Evolutionary conservation across 108 stramenopile genomes (phyloP).

Genomic region (Cylindrotheca closterium): DNA sequence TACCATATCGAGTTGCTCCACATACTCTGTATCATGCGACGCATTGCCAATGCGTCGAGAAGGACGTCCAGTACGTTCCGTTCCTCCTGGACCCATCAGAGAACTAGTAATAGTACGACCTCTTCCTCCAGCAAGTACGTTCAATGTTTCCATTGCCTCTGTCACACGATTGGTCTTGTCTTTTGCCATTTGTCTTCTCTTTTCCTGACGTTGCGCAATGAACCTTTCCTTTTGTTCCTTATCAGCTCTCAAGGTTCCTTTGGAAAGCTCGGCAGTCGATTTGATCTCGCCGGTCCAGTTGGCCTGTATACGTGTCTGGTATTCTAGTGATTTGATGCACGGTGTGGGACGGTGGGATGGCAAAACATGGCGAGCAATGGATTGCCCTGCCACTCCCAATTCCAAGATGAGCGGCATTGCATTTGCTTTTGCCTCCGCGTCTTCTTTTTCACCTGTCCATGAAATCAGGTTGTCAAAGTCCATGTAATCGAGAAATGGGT

Average conservation of each 20-base stretch:
- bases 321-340: slow-evolving; percentile 55
- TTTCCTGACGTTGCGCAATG: slow-evolving; percentile 71
- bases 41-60: slow-evolving; percentile 47
- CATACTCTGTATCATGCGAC: slow-evolving; percentile 74
- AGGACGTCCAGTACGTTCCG: slow-evolving; percentile 84
- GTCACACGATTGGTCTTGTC: slow-evolving; percentile 86
- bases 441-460: slow-evolving; percentile 66
- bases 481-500: slow-evolving; percentile 76
- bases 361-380: slow-evolving; percentile 63
- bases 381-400: slow-evolving; percentile 73
- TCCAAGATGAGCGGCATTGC: slow-evolving; percentile 76
- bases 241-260: slow-evolving; percentile 46
- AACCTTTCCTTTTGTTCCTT: slow-evolving; percentile 62
- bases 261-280: slow-evolving; percentile 53
- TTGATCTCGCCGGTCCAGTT: slow-evolving; percentile 39
- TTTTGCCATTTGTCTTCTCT: slow-evolving; percentile 80
- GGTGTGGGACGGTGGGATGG: slow-evolving; percentile 69
- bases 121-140: slow-evolving; percentile 59
- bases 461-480: slow-evolving; percentile 59
- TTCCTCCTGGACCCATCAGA: slow-evolving; percentile 89
- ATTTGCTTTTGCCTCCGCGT: slow-evolving; percentile 35
- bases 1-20: slow-evolving; percentile 86
- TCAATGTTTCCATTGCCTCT: slow-evolving; percentile 74
- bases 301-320: slow-evolving; percentile 60
- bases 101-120: slow-evolving; percentile 84